Conservation (phyloP, 805 yeast species). For the Yarrowia yakushimensis region DNA sequence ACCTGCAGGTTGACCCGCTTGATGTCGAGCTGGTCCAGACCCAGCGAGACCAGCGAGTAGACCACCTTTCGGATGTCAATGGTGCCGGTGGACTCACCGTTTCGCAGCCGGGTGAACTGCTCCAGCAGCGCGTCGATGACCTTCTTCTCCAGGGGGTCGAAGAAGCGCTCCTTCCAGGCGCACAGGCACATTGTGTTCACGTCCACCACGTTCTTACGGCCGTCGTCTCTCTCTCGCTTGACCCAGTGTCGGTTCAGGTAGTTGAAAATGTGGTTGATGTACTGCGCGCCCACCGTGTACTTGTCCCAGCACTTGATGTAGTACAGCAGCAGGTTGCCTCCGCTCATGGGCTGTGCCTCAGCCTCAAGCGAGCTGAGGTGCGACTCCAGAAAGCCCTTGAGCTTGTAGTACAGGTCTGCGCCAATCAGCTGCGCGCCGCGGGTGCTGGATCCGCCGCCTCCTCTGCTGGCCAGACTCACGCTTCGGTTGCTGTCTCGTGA, state of each 20-base stretch:
- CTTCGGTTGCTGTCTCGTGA: conserved; percentile 30
- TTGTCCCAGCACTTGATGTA: conserved; percentile 88
- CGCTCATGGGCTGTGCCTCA: conserved; percentile 42
- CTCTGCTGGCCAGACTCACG: conserved; percentile 27
- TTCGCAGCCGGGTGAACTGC: conserved; percentile 73
- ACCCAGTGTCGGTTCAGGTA: conserved; percentile 98
- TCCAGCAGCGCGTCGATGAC: conserved; percentile 70
- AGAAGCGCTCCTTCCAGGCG: conserved; percentile 84
- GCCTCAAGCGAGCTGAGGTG: conserved; percentile 42
- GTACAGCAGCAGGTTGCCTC: conserved; percentile 71
- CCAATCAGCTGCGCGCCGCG: conserved; percentile 62
- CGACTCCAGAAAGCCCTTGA: conserved; percentile 60
- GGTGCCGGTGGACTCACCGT: conserved; percentile 69
- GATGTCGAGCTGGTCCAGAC: conserved; percentile 85
- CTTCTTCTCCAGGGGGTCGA: conserved; percentile 56
- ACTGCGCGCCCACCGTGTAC: conserved; percentile 85
- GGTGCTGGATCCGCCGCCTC: conserved; percentile 25
- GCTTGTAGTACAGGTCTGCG: conserved; percentile 75
- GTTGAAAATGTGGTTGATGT: conserved; percentile 87
- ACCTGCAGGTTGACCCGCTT: conserved; percentile 80
- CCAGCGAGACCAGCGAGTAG: conserved; percentile 81
- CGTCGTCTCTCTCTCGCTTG: conserved; percentile 90
- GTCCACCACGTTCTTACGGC: conserved; percentile 83
- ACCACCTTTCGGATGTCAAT: conserved; percentile 67
- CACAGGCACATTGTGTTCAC: conserved; percentile 83